Evolutionary conservation across 768 basidiomycete species (phyloP).

Genomic region (Rickenella mellea): DNA sequence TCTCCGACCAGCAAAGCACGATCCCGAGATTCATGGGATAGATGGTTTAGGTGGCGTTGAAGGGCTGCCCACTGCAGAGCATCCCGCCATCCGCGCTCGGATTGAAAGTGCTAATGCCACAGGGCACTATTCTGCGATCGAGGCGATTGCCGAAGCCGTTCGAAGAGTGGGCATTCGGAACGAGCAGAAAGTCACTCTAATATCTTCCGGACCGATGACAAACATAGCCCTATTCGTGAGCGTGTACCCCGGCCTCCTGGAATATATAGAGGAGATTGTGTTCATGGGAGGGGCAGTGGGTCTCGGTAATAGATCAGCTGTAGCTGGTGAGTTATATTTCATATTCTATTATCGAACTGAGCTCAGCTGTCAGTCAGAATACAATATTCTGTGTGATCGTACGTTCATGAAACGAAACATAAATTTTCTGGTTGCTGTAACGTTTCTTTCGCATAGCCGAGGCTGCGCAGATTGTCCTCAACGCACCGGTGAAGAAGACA

Average conservation of each 20-base stretch:
- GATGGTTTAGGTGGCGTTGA: conserved; percentile 83
- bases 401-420: conserved; percentile 17
- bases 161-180: conserved; percentile 47
- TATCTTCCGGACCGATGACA: conserved; percentile 80
- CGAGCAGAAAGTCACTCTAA: conserved; percentile 54
- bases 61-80: conserved; percentile 48
- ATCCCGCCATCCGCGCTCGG: conserved; percentile 38
- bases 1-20: conserved; percentile 48
- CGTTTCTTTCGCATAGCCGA: conserved; percentile 48
- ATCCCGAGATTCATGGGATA: conserved; percentile 71
- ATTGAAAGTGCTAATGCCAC: conserved; percentile 37
- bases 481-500: conserved; percentile 53
- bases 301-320: conserved; percentile 69
- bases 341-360: background rate
- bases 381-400: conserved; percentile 80
- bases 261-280: conserved; percentile 58
- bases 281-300: conserved; percentile 93
- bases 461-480: conserved; percentile 72
- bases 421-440: background rate
- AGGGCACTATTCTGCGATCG: conserved; percentile 41
- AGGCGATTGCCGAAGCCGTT: conserved; percentile 57
- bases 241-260: conserved; percentile 40
- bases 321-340: conserved; percentile 39
- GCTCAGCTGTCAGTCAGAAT: conserved; percentile 35
- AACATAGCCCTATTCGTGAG: conserved; percentile 65